Percentiles rank a stretch among this genome's conserved stretches.
These are phyloP conservation scores for Hemileccinum impolitum DNA, from an alignment of 768 basidiomycete species.

Conservation along the genomic window DNA sequence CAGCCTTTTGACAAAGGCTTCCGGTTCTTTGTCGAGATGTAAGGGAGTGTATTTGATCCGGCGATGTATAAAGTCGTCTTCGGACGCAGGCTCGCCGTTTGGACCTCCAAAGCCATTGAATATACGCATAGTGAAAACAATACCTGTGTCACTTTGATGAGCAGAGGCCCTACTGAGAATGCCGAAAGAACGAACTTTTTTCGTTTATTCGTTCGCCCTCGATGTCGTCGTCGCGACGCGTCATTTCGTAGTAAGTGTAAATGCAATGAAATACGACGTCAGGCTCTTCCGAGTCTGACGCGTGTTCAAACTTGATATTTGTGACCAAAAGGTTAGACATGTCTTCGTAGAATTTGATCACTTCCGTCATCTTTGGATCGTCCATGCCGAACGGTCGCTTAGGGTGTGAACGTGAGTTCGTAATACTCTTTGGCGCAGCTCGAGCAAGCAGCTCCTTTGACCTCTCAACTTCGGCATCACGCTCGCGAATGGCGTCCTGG, in stretches of 20 bases:
- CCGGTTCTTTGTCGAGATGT: constrained; percentile 58
- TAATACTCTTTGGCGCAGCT: constrained; percentile 38
- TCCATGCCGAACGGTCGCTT: constrained; percentile 38
- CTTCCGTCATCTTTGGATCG: constrained; percentile 56
- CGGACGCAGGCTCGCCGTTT: constrained; percentile 30
- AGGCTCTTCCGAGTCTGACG: constrained; percentile 19
- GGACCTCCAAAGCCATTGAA: constrained; percentile 37
- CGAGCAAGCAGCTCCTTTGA: constrained; percentile 43
- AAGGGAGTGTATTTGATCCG: constrained; percentile 56
- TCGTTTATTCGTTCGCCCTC: constrained; percentile 36
- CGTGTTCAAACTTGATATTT: constrained; percentile 48
- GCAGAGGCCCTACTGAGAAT: not conserved
- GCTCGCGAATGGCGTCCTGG: constrained; percentile 48
- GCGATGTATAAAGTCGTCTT: constrained; percentile 32
- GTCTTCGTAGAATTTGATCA: constrained; percentile 81
- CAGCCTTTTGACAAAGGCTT: constrained; percentile 54
- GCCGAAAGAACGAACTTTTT: constrained; percentile 22
- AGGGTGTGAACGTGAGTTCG: constrained; percentile 32
- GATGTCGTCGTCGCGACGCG: constrained; percentile 25
- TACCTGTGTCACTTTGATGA: constrained; percentile 37
- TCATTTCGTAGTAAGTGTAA: constrained; percentile 49
- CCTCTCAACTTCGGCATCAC: constrained; percentile 62
- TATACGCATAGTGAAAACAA: constrained; percentile 57
- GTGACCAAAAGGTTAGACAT: constrained; percentile 75
- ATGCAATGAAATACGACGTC: constrained; percentile 70